A percentile compares a stretch with the other conserved stretches of the same genome.
These are phyloP conservation scores for Saccharum officinarum DNA, from an alignment of 176 grass and related monocot species.

Conservation along the genomic window DNA sequence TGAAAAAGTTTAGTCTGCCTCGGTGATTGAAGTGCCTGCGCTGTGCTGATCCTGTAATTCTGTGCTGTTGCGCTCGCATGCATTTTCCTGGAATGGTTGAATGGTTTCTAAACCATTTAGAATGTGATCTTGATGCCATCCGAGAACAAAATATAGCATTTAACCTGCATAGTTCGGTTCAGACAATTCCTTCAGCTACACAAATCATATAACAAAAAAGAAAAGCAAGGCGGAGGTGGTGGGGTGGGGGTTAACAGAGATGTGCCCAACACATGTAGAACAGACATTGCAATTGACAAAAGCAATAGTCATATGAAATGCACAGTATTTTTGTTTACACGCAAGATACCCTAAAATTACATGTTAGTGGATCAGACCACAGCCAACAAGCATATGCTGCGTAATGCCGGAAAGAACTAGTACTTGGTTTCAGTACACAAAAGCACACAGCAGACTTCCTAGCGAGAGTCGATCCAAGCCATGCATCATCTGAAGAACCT, in stretches of 20 bases:
- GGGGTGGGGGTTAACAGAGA: background rate
- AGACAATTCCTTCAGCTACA: background rate
- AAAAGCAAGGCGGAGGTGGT: background rate
- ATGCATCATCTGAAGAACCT: background rate
- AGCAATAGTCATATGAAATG: background rate
- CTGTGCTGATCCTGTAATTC: too few relatives aligned
- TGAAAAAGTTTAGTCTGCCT: background rate
- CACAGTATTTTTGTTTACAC: background rate
- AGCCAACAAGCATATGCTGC: constrained; percentile 1
- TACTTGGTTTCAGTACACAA: background rate
- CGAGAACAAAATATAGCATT: background rate
- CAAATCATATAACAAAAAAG: background rate
- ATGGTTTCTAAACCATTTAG: background rate
- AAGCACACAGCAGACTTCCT: background rate
- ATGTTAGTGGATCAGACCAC: background rate
- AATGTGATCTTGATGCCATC: background rate
- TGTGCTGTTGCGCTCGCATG: background rate
- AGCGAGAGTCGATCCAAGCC: background rate
- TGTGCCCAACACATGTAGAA: background rate
- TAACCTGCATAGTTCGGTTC: background rate
- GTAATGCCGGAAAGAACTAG: background rate
- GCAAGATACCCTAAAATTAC: constrained; percentile 6
- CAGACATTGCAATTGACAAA: background rate
- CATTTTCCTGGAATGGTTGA: background rate
- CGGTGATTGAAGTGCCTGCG: background rate